Conservation (phyloP, 2,329 filamentous ascomycete species). For the Diaporthe sp. region DNA sequence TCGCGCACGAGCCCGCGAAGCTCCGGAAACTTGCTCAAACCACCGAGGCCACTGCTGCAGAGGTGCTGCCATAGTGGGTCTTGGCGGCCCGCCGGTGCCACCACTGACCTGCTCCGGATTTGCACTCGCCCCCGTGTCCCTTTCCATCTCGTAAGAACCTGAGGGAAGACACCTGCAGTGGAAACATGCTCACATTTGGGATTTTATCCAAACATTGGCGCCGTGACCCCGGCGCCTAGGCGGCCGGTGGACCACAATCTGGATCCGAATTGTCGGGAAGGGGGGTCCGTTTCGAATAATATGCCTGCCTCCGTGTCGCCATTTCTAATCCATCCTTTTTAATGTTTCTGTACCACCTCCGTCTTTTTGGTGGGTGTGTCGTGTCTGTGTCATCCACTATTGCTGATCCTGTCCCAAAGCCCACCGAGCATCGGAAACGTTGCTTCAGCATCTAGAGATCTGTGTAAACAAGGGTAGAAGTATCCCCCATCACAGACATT, state of each 20-base stretch:
- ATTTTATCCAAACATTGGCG: slow-evolving; percentile 12
- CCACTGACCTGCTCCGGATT: slow-evolving; percentile 22
- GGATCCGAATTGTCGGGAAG: slow-evolving; percentile 25
- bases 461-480: background rate
- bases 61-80: slow-evolving; percentile 8
- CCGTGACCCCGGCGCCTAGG: slow-evolving; percentile 12
- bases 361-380: background rate
- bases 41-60: slow-evolving; percentile 13
- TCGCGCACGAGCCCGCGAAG: slow-evolving; percentile 11
- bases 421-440: background rate
- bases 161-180: background rate
- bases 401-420: background rate
- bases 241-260: slow-evolving; percentile 14
- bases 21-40: slow-evolving; percentile 34
- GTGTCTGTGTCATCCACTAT: background rate
- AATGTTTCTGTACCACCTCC: background rate
- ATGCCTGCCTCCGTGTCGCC: slow-evolving; percentile 4
- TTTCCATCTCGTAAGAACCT: slow-evolving; percentile 17
- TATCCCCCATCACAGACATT: background rate
- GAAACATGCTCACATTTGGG: slow-evolving; percentile 20
- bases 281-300: slow-evolving; percentile 8
- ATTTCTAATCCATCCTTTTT: background rate
- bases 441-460: background rate
- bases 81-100: slow-evolving; percentile 16
- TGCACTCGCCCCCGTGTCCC: background rate